Conservation (phyloP, 129 eudicot species). For the Centaurea solstitialis region DNA sequence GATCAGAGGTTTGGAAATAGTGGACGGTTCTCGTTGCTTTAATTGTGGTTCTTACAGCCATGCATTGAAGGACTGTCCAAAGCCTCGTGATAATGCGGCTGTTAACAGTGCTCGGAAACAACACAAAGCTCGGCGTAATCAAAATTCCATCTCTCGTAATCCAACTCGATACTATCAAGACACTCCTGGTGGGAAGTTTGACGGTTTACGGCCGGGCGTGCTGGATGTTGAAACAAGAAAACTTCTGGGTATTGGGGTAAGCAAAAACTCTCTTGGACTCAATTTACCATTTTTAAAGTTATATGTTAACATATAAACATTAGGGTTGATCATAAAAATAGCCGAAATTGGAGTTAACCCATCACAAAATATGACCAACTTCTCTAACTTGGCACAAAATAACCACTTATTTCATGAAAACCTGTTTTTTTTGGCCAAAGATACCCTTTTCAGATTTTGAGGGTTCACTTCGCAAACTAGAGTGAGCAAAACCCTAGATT, state of each 20-base stretch:
- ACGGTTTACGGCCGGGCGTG: constrained; percentile 83
- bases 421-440: too few species aligned
- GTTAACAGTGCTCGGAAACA: constrained; percentile 83
- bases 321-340: background rate
- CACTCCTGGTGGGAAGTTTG: constrained; percentile 84
- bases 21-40: constrained; percentile 81
- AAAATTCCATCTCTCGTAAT: constrained; percentile 67
- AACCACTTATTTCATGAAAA: background rate
- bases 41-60: constrained; percentile 91
- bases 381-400: background rate
- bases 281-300: background rate
- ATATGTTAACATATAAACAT: background rate
- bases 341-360: background rate
- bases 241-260: constrained; percentile 83
- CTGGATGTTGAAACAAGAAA: constrained; percentile 78
- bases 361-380: background rate
- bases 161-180: constrained; percentile 81
- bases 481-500: too few species aligned
- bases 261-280: constrained; percentile 16
- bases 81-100: constrained; percentile 84
- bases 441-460: too few species aligned
- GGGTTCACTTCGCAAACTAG: too few species aligned
- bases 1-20: constrained; percentile 56
- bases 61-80: constrained; percentile 81
- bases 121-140: constrained; percentile 68